A percentile compares a stretch with the other conserved stretches of the same genome.
Conservation (phyloP, 2,329 filamentous ascomycete genomes). For the Penicillium sp. region DNA sequence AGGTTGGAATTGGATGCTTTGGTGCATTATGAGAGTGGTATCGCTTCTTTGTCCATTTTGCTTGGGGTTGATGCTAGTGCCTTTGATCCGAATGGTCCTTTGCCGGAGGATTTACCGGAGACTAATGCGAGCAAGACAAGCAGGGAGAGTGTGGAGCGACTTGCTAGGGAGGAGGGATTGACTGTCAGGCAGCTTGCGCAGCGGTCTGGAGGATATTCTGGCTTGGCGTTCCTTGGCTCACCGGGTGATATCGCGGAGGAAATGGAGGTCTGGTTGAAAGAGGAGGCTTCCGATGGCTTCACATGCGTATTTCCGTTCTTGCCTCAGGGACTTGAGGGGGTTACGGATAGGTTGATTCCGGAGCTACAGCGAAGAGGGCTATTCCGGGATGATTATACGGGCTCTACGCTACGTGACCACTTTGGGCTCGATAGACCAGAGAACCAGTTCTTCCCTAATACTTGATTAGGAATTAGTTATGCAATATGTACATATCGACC, state of each 20-base stretch:
- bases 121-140: slow-evolving; percentile 56
- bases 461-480: background rate
- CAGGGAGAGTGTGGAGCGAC: slow-evolving; percentile 46
- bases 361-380: slow-evolving; percentile 54
- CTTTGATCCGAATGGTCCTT: slow-evolving; percentile 51
- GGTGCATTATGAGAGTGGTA: slow-evolving; percentile 56
- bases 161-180: slow-evolving; percentile 48
- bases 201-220: slow-evolving; percentile 51
- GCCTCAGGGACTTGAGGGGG: slow-evolving; percentile 53
- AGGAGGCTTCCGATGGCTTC: slow-evolving; percentile 54
- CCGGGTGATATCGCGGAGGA: slow-evolving; percentile 52
- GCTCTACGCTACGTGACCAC: slow-evolving; percentile 55
- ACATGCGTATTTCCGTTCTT: slow-evolving; percentile 53
- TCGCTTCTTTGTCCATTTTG: slow-evolving; percentile 52
- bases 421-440: slow-evolving; percentile 52
- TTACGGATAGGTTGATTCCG: slow-evolving; percentile 49
- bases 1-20: slow-evolving; percentile 52
- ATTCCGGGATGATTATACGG: slow-evolving; percentile 54
- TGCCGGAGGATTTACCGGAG: slow-evolving; percentile 53
- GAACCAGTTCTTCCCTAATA: slow-evolving; percentile 39
- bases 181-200: slow-evolving; percentile 55
- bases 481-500: too few species aligned
- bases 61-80: slow-evolving; percentile 50
- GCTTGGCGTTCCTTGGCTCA: slow-evolving; percentile 54
- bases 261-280: slow-evolving; percentile 48